Percentiles rank a stretch among this genome's conserved stretches.
Conservation (phyloP, 75 land plant genomes). For the Pinus albicaulis region DNA sequence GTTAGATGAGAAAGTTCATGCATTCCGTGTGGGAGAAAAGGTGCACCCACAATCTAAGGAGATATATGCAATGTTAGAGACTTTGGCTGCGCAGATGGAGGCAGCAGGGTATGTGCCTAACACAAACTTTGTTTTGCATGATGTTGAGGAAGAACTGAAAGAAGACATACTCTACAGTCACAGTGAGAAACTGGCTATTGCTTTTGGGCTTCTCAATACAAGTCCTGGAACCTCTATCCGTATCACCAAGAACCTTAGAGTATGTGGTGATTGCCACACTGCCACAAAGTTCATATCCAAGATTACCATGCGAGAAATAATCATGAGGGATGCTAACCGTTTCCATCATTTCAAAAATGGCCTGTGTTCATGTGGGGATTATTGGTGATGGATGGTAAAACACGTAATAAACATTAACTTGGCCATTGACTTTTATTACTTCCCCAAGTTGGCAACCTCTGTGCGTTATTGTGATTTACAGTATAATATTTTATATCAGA, state of each 20-base stretch:
- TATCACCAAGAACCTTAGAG: constrained; percentile 18
- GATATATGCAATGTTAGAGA: constrained; percentile 6
- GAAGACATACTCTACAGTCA: constrained; percentile 14
- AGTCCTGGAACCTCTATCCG: constrained; percentile 21
- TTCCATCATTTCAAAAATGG: constrained; percentile 31
- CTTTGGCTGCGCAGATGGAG: background rate
- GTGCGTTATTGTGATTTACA: no score
- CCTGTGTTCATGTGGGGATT: constrained; percentile 26
- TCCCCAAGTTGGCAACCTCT: no score
- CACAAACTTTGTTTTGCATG: constrained; percentile 9
- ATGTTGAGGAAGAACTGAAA: constrained; percentile 5
- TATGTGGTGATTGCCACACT: constrained; percentile 28
- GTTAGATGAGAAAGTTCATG: background rate
- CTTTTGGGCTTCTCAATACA: constrained; percentile 29
- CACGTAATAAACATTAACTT: no score
- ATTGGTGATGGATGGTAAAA: background rate
- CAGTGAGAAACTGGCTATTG: constrained; percentile 33
- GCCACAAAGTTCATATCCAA: constrained; percentile 21
- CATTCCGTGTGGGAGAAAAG: constrained; percentile 2
- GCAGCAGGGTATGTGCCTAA: constrained; percentile 7
- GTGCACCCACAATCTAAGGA: background rate
- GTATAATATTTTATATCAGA: no score
- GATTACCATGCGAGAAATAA: constrained; percentile 11
- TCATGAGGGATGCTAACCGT: constrained; percentile 23
- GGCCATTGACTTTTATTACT: no score